Conservation (phyloP, 2,329 filamentous ascomycete species). For the Fusarium tjaetaba region DNA sequence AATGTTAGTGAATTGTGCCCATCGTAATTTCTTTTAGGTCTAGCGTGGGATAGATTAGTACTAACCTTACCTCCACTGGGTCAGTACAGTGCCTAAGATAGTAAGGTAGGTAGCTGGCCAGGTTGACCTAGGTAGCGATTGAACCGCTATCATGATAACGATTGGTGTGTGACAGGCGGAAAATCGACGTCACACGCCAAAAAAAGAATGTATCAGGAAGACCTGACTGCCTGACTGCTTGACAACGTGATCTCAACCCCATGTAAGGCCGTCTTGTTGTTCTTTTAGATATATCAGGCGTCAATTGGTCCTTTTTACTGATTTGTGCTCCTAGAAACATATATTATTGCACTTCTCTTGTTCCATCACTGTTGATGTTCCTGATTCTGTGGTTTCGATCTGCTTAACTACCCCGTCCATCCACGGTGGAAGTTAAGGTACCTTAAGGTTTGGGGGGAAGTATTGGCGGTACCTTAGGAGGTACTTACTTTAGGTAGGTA, state of each 20-base stretch:
- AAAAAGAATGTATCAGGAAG: background rate
- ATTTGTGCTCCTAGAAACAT: background rate
- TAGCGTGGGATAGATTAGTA: slow-evolving; percentile 8
- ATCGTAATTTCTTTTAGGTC: slow-evolving; percentile 2
- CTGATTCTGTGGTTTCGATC: background rate
- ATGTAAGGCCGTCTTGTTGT: background rate
- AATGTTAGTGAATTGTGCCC: slow-evolving; percentile 33
- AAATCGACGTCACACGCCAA: slow-evolving; percentile 11
- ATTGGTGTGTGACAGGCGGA: background rate
- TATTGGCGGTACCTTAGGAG: too few relatives aligned
- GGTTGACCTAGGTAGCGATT: background rate
- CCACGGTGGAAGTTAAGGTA: background rate
- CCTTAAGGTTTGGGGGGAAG: background rate
- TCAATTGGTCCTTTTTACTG: background rate
- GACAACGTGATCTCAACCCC: background rate
- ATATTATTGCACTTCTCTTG: background rate
- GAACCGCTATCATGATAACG: slow-evolving; percentile 13
- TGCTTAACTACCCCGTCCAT: background rate
- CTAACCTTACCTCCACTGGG: background rate
- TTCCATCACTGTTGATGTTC: background rate
- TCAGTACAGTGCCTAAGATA: background rate
- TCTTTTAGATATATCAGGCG: background rate
- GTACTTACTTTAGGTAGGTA: background rate
- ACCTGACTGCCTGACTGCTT: background rate
- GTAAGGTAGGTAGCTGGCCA: background rate